phyloP scores from a whole-genome alignment of 2,329 filamentous ascomycete genomes.

The Didymosphaeria variabile region DNA sequence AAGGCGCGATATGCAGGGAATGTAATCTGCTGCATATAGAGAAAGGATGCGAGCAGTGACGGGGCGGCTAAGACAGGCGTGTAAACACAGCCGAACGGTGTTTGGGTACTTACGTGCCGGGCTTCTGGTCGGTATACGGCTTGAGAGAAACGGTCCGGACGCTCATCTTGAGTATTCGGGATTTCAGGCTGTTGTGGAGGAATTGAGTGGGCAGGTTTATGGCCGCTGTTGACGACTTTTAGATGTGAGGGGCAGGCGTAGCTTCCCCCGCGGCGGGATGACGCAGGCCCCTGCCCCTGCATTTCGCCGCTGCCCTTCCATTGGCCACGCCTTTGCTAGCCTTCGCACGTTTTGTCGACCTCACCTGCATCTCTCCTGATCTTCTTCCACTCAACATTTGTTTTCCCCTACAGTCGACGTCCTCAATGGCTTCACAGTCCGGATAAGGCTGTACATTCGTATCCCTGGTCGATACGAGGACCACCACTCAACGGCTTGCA shows the following conservation, averaged over 20 bases:
- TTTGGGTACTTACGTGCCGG: slow-evolving; percentile 83
- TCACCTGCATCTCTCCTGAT: slow-evolving; percentile 5
- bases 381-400: slow-evolving; percentile 7
- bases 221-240: slow-evolving; percentile 35
- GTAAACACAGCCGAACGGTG: slow-evolving; percentile 25
- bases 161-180: slow-evolving; percentile 61
- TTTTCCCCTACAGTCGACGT: not conserved
- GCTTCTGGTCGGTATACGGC: slow-evolving; percentile 96
- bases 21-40: slow-evolving; percentile 26
- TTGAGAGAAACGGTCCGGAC: slow-evolving; percentile 82
- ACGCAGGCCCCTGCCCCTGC: slow-evolving; percentile 25
- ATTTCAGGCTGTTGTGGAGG: slow-evolving; percentile 32
- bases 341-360: slow-evolving; percentile 11
- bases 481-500: slow-evolving; percentile 14
- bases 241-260: slow-evolving; percentile 40
- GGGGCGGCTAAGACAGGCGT: slow-evolving; percentile 21
- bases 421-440: not conserved
- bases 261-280: slow-evolving; percentile 36
- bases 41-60: slow-evolving; percentile 27
- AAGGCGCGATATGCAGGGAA: slow-evolving; percentile 17
- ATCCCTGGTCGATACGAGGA: slow-evolving; percentile 11
- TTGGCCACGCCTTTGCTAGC: slow-evolving; percentile 4
- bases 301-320: slow-evolving; percentile 7
- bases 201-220: slow-evolving; percentile 27
- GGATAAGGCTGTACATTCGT: slow-evolving; percentile 5